Evolutionary conservation across 208 protist genomes (phyloP), one percentile per base, ranked within the genome.

Genomic region (Leishmania gerbilli): DNA sequence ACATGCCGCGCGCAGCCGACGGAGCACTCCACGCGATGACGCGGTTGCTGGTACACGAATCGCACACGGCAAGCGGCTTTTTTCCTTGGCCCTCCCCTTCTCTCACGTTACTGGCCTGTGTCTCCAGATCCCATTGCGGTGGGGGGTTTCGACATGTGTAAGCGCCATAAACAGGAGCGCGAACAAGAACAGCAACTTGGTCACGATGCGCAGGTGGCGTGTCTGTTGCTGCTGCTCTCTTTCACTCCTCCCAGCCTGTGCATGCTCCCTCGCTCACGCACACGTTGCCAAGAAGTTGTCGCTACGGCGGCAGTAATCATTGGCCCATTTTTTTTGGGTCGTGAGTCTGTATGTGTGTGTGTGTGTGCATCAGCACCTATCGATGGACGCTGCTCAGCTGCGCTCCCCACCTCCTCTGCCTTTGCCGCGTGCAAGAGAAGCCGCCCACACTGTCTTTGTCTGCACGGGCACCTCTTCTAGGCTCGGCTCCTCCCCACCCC

Each of bases 1-100:
- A 95, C 88, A 1, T 76, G 87, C 11, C 90, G 94, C 55, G 87
- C 91, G 2, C 87, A 95, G 65, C 92, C 94, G 13, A 87, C 87
- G 6, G 92, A 97, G 86, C 87, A 95, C 84, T 95, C 91, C 58
- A 96, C 94, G 1, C 87, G 90, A 17, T 97, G 74, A 88, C 51
- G 11, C 15, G 21, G 6, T 21, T 74, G 8, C 42, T 53, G 45
- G 45, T 13, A 5, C 7, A 37, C 69, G 21, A 27, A 74, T 21
- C 5, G 45, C 17, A 17, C 24, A 74, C 37, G 21, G 27, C 9
- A 45, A 45, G 24, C n/a, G 27, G 4, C 3, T 8, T 24, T 74
- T 34, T 74, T 53, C n/a, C 21, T 21, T 19, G n/a, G 6, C 11
- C 27, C 67, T 19, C 37, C 40, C 8, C 37, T 9, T 19, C 31